Conservation (phyloP, 2,329 filamentous ascomycete genomes). For the Colletotrichum euphorbiae region DNA sequence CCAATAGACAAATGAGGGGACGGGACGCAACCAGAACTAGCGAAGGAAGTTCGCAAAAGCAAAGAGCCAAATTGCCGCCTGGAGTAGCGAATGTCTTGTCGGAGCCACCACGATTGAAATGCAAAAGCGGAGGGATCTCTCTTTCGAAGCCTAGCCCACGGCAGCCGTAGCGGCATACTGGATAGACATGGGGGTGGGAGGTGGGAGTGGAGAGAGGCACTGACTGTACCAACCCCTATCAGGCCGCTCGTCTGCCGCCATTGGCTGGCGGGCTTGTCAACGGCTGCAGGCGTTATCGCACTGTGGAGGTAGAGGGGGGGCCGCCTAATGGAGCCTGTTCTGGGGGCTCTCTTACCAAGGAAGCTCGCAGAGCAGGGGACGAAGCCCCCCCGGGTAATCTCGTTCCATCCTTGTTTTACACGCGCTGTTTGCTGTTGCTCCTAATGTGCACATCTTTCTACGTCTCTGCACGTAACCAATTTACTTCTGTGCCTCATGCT, state of each 20-base stretch:
- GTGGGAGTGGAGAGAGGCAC: conserved; percentile 24
- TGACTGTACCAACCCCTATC: conserved; percentile 34
- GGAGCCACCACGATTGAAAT: conserved; percentile 25
- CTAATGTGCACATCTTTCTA: no score
- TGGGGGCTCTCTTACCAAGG: no score
- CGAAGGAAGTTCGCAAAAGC: conserved; percentile 3
- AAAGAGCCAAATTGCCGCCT: background rate
- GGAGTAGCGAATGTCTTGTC: conserved; percentile 32
- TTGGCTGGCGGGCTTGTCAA: conserved; percentile 19
- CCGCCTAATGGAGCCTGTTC: conserved; percentile 5
- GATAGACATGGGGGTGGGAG: no score
- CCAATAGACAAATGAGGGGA: background rate
- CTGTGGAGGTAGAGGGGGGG: conserved; percentile 31
- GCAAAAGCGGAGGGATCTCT: conserved; percentile 32
- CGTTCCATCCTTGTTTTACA: no score
- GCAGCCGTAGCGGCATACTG: no score
- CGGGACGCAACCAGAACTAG: background rate
- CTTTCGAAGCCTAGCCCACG: conserved; percentile 11
- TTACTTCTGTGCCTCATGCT: conserved; percentile 1
- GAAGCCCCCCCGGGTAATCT: no score
- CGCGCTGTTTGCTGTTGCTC: no score
- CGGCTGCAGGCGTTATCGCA: conserved; percentile 25
- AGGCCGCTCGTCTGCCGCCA: conserved; percentile 23
- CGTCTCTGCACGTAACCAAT: background rate
- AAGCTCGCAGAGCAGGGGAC: no score